phyloP scores from a whole-genome alignment of 108 stramenopile species.

The Ochromonas danica region DNA sequence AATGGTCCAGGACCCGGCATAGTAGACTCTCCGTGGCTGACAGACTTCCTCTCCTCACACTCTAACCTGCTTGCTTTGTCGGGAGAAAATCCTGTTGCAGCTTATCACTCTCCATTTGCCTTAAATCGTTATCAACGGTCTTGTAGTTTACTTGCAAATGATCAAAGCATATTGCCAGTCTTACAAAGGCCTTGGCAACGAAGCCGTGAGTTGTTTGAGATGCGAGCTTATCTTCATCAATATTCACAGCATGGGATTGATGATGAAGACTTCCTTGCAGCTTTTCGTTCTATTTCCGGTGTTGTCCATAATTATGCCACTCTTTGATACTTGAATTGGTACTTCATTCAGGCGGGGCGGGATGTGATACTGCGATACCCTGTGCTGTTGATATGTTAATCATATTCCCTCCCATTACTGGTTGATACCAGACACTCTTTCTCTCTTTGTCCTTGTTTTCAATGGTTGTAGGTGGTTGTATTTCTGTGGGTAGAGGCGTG shows the following conservation, averaged over 20 bases:
- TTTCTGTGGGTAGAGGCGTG: no score
- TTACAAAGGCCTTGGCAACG: background rate
- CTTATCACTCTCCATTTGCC: background rate
- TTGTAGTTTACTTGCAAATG: background rate
- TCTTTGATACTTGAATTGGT: no score
- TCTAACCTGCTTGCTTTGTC: background rate
- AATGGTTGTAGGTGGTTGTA: no score
- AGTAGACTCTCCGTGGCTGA: background rate
- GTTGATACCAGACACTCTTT: no score
- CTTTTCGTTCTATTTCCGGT: conserved; percentile 39
- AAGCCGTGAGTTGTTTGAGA: conserved; percentile 30
- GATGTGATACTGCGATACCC: no score
- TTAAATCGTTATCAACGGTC: conserved; percentile 32
- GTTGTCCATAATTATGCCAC: conserved; percentile 44
- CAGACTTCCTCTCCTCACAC: background rate
- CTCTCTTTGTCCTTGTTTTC: no score
- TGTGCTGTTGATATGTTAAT: no score
- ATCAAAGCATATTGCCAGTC: conserved; percentile 11
- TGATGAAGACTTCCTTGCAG: conserved; percentile 40
- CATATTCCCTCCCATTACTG: no score
- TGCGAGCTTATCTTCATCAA: conserved; percentile 53
- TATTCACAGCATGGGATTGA: conserved; percentile 42
- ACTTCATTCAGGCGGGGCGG: no score
- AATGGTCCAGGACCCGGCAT: background rate
- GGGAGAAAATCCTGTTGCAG: background rate